phyloP scores from a whole-genome alignment of 2,329 filamentous ascomycete species.

The Periconia sp. region DNA sequence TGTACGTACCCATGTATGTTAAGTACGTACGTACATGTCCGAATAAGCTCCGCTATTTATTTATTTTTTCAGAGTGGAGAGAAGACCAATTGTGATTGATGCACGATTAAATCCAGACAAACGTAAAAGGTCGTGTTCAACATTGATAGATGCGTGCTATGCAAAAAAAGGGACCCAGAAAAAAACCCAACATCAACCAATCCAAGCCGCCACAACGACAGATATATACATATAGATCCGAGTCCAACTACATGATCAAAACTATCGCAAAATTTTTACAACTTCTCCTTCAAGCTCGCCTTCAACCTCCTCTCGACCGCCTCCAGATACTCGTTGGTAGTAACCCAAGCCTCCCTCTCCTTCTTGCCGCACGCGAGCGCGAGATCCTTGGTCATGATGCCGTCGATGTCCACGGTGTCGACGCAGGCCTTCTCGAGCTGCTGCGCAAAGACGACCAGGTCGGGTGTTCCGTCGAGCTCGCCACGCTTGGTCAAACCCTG shows the following conservation, averaged over 20 bases:
- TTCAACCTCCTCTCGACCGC: slow-evolving; percentile 91
- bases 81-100: no score
- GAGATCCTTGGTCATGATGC: slow-evolving; percentile 99
- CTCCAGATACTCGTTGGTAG: slow-evolving; percentile 83
- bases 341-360: slow-evolving; percentile 81
- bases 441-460: slow-evolving; percentile 89
- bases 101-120: no score
- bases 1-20: no score
- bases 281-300: slow-evolving; percentile 74
- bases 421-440: slow-evolving; percentile 89
- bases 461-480: slow-evolving; percentile 88
- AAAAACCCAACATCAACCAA: no score
- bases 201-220: no score
- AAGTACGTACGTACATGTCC: no score
- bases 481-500: slow-evolving; percentile 91
- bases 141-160: no score
- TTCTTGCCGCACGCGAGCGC: slow-evolving; percentile 93
- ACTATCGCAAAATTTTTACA: slow-evolving; percentile 46
- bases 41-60: no score
- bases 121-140: no score
- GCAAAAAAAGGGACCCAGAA: no score
- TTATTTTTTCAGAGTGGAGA: no score
- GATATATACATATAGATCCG: no score
- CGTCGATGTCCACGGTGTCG: slow-evolving; percentile 89
- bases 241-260: background rate